Percentiles rank a stretch among this genome's conserved stretches.
Conservation (phyloP, 2,329 filamentous ascomycete species). For the Diaporthe citriasiana region DNA sequence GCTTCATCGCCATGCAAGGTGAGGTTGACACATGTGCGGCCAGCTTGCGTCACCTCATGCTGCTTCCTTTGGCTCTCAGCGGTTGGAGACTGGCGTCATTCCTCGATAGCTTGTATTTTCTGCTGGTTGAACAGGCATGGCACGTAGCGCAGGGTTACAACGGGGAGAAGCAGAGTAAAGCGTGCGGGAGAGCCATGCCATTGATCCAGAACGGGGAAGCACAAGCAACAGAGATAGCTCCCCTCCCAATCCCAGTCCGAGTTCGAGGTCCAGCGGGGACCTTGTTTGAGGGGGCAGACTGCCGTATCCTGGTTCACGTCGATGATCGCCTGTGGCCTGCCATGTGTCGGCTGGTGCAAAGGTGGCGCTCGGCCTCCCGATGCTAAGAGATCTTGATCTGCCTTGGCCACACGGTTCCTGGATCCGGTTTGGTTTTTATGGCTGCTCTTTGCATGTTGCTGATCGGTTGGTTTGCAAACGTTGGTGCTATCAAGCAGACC, state of each 20-base stretch:
- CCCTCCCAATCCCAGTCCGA: constrained; percentile 36
- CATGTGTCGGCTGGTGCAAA: constrained; percentile 26
- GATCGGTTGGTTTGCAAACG: background rate
- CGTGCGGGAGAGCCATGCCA: constrained; percentile 28
- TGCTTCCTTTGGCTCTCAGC: constrained; percentile 15
- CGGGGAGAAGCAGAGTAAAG: background rate
- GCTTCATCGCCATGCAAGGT: background rate
- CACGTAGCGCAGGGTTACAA: constrained; percentile 32
- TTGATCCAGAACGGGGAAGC: constrained; percentile 23
- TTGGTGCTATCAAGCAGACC: background rate
- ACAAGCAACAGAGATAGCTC: constrained; percentile 11
- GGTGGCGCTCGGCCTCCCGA: constrained; percentile 13
- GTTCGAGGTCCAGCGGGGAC: constrained; percentile 5
- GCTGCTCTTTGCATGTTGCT: background rate
- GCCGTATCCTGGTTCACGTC: background rate
- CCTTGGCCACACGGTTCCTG: constrained; percentile 36
- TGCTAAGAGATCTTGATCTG: constrained; percentile 18
- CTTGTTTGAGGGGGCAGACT: background rate
- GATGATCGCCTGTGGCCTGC: background rate
- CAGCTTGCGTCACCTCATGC: constrained; percentile 34
- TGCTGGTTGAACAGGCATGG: constrained; percentile 31
- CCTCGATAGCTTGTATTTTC: background rate
- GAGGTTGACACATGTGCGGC: constrained; percentile 39
- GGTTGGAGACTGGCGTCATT: constrained; percentile 40
- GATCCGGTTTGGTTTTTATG: constrained; percentile 11